Percentiles rank a stretch among this genome's conserved stretches.
Evolutionary conservation across 371 early-diverging fungal genomes (phyloP).

Genomic region (Mycotypha africana): DNA sequence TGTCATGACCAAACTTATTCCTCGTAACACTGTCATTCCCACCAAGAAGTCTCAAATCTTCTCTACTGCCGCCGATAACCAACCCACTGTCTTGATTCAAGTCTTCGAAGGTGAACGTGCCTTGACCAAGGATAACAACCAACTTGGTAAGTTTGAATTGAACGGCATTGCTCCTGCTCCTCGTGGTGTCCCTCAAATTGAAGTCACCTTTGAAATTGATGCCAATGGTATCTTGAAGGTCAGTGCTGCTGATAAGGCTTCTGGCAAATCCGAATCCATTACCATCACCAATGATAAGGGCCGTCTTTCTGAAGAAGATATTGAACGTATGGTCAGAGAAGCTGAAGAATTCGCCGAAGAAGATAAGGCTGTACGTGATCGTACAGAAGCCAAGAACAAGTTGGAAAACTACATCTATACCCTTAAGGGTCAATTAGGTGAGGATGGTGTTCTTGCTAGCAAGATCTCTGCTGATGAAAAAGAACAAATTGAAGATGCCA

Average conservation of each 20-base stretch:
- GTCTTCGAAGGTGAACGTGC: constrained; percentile 98
- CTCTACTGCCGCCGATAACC: constrained; percentile 98
- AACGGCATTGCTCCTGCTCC: constrained; percentile 81
- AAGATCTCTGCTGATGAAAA: constrained; percentile 79
- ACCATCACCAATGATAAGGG: constrained; percentile 96
- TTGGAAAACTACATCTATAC: constrained; percentile 81
- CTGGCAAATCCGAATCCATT: constrained; percentile 91
- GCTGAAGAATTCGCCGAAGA: constrained; percentile 88
- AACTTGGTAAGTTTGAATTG: constrained; percentile 95
- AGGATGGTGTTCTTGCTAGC: constrained; percentile 58
- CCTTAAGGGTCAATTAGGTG: constrained; percentile 74
- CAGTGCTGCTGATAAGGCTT: constrained; percentile 94
- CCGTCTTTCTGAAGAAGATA: constrained; percentile 90
- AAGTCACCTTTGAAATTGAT: constrained; percentile 87
- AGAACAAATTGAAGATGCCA: constrained; percentile 86
- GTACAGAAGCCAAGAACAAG: constrained; percentile 83
- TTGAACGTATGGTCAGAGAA: constrained; percentile 93
- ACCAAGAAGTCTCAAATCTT: constrained; percentile 98
- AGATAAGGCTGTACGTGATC: constrained; percentile 81
- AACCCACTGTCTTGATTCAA: constrained; percentile 95
- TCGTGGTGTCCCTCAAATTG: constrained; percentile 59
- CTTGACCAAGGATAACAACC: constrained; percentile 95
- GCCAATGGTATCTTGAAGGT: constrained; percentile 98
- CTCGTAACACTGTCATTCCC: constrained; percentile 97
- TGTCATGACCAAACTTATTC: constrained; percentile 94